Evolutionary conservation across 2,329 filamentous ascomycete genomes (phyloP).

Genomic region (Trichoderma citrinoviride): DNA sequence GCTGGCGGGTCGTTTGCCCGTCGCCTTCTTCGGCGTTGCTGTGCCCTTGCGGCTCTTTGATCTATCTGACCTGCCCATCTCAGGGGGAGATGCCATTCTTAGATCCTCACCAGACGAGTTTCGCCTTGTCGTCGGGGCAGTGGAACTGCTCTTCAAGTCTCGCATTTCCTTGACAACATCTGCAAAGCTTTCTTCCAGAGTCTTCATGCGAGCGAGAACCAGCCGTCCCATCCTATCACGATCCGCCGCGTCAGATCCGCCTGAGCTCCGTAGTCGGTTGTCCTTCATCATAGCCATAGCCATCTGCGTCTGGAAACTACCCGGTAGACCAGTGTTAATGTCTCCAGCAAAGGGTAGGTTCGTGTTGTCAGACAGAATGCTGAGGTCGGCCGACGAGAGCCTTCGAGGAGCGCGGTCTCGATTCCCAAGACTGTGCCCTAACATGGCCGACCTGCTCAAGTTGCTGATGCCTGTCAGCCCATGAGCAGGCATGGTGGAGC

Average conservation of each 20-base stretch:
- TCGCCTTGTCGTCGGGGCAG: conserved; percentile 47
- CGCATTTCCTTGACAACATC: conserved; percentile 83
- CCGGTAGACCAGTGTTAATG: conserved; percentile 62
- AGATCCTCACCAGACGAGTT: conserved; percentile 51
- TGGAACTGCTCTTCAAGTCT: conserved; percentile 52
- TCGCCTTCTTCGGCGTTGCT: conserved; percentile 30
- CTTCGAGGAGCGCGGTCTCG: conserved; percentile 42
- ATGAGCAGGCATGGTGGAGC: conserved; percentile 50
- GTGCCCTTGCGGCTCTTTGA: conserved; percentile 31
- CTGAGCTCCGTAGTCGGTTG: conserved; percentile 49
- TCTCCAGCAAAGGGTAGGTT: conserved; percentile 52
- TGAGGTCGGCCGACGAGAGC: conserved; percentile 66
- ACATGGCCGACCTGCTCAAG: conserved; percentile 46
- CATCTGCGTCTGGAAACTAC: conserved; percentile 80
- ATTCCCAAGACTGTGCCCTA: conserved; percentile 48
- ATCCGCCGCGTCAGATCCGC: conserved; percentile 41
- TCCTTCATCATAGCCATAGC: conserved; percentile 64
- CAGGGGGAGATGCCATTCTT: conserved; percentile 31
- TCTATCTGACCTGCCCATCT: conserved; percentile 37
- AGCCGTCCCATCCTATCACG: conserved; percentile 73
- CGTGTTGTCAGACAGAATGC: conserved; percentile 70
- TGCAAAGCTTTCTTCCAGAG: conserved; percentile 83
- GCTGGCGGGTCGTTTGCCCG: conserved; percentile 37
- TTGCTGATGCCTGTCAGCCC: conserved; percentile 36
- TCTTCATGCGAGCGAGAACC: conserved; percentile 88